Evolutionary conservation across 1,284 basidiomycete genomes (phyloP), one percentile per base, ranked within the genome.

Genomic region (Leccinum fuscescens): DNA sequence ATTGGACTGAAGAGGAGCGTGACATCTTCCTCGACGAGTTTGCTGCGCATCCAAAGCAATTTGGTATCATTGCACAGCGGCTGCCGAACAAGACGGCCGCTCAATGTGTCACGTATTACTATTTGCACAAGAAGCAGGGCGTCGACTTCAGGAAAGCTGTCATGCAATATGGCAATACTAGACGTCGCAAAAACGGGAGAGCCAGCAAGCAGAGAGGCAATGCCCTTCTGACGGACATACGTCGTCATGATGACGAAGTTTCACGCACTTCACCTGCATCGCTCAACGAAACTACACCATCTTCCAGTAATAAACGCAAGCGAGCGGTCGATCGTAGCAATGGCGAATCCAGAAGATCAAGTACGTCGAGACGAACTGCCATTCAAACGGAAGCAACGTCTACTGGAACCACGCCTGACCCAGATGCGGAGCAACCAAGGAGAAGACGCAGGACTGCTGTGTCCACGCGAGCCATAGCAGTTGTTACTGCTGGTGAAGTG

Each of bases 21-120:
- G 79, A 82, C 55, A 84, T 85, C 24, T 96, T 96, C 74, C 76
- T 91, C 57, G 87, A 89, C 69, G 88, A 90, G 68, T 98, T 92
- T 72, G 89, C 92, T 3, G 82, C 86, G 15, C 85, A 88, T 71
- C 96, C 96, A 7, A 98, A 98, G 74, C 96, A 98, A 73, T 98
- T 98, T 71, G 94, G 93, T 50, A 77, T 86, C 66, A 96, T 98
- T 62, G 89, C 96, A 1, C 85, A 89, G 37, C 85, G 79, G 58
- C 77, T 98, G 17, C 87, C 90, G 1, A 83, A 94, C 80, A 98
- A 98, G 81, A 90, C 92, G 3, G 80, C 92, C 0, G 79, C 87
- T 0, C 92, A 98, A 82, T 98, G 96, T 72, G 93, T 98, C 48
- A 83, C 89, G 54, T 97, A 89, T 76, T 98, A 98, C 76, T 98